Evolutionary conservation across 441 rosid species (phyloP), one percentile per base, ranked within the genome.

Genomic region (Omphalea diandra): DNA sequence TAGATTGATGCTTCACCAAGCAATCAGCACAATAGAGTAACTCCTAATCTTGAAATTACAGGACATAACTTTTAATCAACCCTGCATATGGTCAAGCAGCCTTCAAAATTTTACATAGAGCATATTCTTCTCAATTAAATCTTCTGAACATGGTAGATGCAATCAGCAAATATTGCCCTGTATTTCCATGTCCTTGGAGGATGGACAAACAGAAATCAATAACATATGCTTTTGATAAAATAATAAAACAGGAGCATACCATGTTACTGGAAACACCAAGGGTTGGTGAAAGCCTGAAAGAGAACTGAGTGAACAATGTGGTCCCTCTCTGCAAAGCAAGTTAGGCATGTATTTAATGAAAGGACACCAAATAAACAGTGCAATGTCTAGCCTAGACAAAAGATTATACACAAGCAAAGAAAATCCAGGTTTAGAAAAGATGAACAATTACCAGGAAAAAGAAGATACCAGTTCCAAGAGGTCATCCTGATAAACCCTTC

Each of bases 401-500:
- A 59, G 5, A 41, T 17, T 5, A 41, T 49, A 38, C 33, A 57
- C 17, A 22, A 53, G 29, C 2, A 72, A 50, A 78, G 38, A 10
- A 73, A 56, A 65, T 52, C 22, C 27, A 44, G 67, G 61, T 64
- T 62, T 4, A 41, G 15, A 72, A 38, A 78, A 79, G 75, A 80
- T 69, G 82, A 85, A 83, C 33, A 81, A 85, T 86, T 88, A 91
- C 90, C 90, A 87, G 91, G 91, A 80, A 82, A 80, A 81, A 85
- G 90, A 82, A 72, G 80, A 85, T 90, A 92, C 99, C 98, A 85
- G 88, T 87, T 88, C 90, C 82, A 78, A 78, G 75, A 77, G 75
- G 78, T 82, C 84, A 75, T 75, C 77, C 54, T 58, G 70, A 69
- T 72, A 63, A 76, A 74, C 83, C 77, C 76, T 80, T 67, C 77